A percentile compares a stretch with the other conserved stretches of the same genome.
phyloP scores from a whole-genome alignment of 2,329 filamentous ascomycete species.

The Conoideocrella luteorostrata region DNA sequence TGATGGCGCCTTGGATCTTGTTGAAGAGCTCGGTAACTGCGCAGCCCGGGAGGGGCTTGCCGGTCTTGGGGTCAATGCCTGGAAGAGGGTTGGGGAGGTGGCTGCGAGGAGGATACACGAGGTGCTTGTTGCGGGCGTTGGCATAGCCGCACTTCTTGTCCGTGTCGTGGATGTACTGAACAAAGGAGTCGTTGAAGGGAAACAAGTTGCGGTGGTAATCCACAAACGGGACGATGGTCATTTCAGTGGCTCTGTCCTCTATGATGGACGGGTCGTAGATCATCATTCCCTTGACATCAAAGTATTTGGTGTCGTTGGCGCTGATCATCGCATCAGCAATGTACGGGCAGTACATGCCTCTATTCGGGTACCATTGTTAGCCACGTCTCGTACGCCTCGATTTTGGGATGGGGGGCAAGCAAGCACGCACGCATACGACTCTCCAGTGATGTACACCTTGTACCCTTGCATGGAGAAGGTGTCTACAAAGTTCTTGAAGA shows the following conservation, averaged over 20 bases:
- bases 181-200: constrained; percentile 37
- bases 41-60: constrained; percentile 21
- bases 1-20: constrained; percentile 48
- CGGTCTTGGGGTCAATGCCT: constrained; percentile 24
- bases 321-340: constrained; percentile 65
- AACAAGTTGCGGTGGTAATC: constrained; percentile 55
- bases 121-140: constrained; percentile 48
- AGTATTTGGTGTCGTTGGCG: constrained; percentile 55
- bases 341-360: constrained; percentile 58
- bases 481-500: constrained; percentile 71
- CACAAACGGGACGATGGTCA: constrained; percentile 50
- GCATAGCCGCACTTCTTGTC: constrained; percentile 52
- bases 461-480: constrained; percentile 59
- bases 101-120: constrained; percentile 62
- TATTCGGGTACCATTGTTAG: background rate
- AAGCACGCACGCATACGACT: constrained; percentile 46
- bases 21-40: constrained; percentile 48
- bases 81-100: constrained; percentile 6
- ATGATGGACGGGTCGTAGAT: constrained; percentile 64
- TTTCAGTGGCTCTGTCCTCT: constrained; percentile 35
- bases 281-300: constrained; percentile 58
- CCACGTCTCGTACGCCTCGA: background rate
- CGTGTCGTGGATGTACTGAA: constrained; percentile 22
- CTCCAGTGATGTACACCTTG: constrained; percentile 69
- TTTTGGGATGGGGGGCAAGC: background rate